phyloP scores from a whole-genome alignment of 208 protist species.

The Acanthamoeba sp. region DNA sequence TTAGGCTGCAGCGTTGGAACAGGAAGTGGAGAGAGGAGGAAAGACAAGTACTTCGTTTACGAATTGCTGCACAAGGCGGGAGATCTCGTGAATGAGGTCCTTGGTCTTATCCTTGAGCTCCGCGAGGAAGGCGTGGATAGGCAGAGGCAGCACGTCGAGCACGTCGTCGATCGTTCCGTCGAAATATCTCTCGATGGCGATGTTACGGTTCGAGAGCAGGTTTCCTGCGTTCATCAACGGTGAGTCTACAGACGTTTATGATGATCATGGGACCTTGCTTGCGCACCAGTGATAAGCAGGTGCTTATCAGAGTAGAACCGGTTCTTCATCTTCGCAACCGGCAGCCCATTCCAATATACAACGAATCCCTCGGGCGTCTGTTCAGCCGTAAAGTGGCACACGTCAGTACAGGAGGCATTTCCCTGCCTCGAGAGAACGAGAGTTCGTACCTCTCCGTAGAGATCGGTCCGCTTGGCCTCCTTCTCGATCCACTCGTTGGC shows the following conservation, averaged over 20 bases:
- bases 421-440: no score
- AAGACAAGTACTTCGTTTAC: not conserved
- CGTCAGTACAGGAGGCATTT: not conserved
- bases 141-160: slow-evolving; percentile 22
- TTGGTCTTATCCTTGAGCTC: slow-evolving; percentile 65
- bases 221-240: no score
- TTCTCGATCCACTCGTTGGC: slow-evolving; percentile 38
- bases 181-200: slow-evolving; percentile 60
- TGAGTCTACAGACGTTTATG: no score
- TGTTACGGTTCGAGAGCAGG: slow-evolving; percentile 69
- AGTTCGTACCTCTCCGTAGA: slow-evolving; percentile 55
- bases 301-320: slow-evolving; percentile 54
- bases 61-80: not conserved
- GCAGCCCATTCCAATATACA: slow-evolving; percentile 37
- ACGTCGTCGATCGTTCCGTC: slow-evolving; percentile 69
- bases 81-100: slow-evolving; percentile 30
- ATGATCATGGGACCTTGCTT: not conserved
- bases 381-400: no score
- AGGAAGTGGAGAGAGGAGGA: no score
- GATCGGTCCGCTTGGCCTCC: slow-evolving; percentile 63
- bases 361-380: slow-evolving; percentile 62
- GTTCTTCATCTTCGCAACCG: slow-evolving; percentile 68
- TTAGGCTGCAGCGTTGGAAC: no score
- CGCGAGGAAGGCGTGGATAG: slow-evolving; percentile 15
- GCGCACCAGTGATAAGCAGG: slow-evolving; percentile 39